phyloP scores from a whole-genome alignment of 805 yeast genomes.

The Sugiyamaella floridensis region DNA sequence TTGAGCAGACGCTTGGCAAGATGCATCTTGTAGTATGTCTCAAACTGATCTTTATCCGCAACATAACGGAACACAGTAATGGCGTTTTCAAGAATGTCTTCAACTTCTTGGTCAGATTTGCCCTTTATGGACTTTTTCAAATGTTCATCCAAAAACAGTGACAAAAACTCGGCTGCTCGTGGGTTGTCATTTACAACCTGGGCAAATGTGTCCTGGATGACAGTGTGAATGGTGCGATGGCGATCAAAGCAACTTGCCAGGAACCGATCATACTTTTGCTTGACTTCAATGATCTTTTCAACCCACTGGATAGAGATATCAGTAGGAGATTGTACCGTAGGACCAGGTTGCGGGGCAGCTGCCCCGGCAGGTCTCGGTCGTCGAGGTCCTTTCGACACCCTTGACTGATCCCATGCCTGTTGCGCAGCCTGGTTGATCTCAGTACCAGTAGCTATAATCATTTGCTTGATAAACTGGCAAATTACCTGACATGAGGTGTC shows the following conservation, averaged over 20 bases:
- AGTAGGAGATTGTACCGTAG: conserved; percentile 28
- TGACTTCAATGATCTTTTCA: conserved; percentile 46
- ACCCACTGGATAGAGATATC: conserved; percentile 65
- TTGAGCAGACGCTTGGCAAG: conserved; percentile 70
- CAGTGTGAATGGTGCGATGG: conserved; percentile 44
- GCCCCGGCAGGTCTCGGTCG: background rate
- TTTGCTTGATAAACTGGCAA: conserved; percentile 40
- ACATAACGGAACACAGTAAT: conserved; percentile 59
- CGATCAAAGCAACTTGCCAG: conserved; percentile 42
- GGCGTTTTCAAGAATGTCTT: conserved; percentile 46
- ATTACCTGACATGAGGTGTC: conserved; percentile 47
- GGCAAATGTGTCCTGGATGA: conserved; percentile 55
- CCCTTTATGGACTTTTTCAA: conserved; percentile 46
- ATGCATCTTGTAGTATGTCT: conserved; percentile 76
- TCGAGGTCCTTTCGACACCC: conserved; percentile 10
- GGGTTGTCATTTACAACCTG: conserved; percentile 49
- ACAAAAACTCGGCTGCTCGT: conserved; percentile 47
- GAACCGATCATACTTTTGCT: conserved; percentile 44
- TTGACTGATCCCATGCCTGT: conserved; percentile 14
- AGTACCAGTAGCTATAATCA: conserved; percentile 43
- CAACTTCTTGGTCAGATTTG: conserved; percentile 40
- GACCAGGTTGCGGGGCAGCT: background rate
- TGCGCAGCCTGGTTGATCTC: conserved; percentile 27
- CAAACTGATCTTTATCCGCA: conserved; percentile 80
- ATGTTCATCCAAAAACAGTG: conserved; percentile 52